Evolutionary conservation across 1,284 basidiomycete genomes (phyloP).

Genomic region (Takashimella tepidaria): DNA sequence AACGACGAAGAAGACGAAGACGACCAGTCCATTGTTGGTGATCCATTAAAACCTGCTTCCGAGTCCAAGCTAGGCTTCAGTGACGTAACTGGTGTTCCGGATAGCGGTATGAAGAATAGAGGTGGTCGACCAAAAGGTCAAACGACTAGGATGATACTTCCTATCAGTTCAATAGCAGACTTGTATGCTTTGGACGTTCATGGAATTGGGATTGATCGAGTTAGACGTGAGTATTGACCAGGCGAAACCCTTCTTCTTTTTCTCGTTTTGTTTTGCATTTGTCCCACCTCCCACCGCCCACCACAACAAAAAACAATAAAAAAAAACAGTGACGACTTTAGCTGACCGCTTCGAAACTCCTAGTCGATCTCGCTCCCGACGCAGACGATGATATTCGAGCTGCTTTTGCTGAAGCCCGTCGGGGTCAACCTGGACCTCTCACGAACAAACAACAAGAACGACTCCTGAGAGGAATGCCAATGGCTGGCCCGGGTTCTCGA

Average conservation of each 20-base stretch:
- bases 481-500: constrained; percentile 11
- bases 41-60: too few relatives aligned
- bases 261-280: too few relatives aligned
- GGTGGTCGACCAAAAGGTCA: background rate
- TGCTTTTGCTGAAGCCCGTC: constrained; percentile 10
- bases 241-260: too few relatives aligned
- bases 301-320: too few relatives aligned
- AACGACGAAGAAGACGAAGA: too few relatives aligned
- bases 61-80: too few relatives aligned
- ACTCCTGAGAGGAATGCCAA: constrained; percentile 12
- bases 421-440: constrained; percentile 7
- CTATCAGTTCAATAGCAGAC: background rate
- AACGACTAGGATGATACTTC: background rate
- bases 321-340: too few relatives aligned
- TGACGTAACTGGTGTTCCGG: too few relatives aligned
- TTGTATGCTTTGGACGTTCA: background rate
- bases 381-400: constrained; percentile 13
- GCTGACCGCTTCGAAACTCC: constrained; percentile 1
- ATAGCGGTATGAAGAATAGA: background rate
- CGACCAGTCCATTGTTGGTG: too few relatives aligned
- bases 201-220: background rate
- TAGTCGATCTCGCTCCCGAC: constrained; percentile 13
- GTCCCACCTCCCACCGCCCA: too few relatives aligned
- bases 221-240: background rate
- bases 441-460: constrained; percentile 14